Base-by-base conservation (phyloP, 192 early-diverging fungal species). In the Phlyctochytrium arcticum region DNA sequence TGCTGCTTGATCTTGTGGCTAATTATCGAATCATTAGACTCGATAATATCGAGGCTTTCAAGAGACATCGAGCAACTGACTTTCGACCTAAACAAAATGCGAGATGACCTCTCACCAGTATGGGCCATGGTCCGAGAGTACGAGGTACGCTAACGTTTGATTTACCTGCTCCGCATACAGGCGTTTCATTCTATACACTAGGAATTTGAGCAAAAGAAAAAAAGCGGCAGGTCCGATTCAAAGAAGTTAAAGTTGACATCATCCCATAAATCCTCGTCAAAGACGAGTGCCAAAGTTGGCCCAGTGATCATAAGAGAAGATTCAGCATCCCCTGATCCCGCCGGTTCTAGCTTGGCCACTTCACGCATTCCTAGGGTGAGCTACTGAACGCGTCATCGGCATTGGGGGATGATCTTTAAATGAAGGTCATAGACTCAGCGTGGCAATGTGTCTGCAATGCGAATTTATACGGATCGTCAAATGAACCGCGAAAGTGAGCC, bases 391-490 rank as follows among this genome's bases (percentile, higher is more conserved):
- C n/a, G n/a, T n/a, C n/a, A n/a, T n/a, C n/a, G n/a, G n/a, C n/a
- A n/a, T n/a, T n/a, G n/a, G n/a, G n/a, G n/a, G n/a, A n/a, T n/a
- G n/a, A n/a, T n/a, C n/a, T n/a, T n/a, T n/a, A n/a, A n/a, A n/a
- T n/a, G n/a, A n/a, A n/a, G n/a, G n/a, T n/a, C n/a, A n/a, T n/a
- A n/a, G n/a, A n/a, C n/a, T 51, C 12, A 51, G 17, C 17, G 23
- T 51, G 44, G 37, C 27, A 77, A 60, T 65, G 80, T 70, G 33
- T 84, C 88, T 24, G 82, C 87, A 7, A 93, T 95, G 68, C 85
- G 91, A 49, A 89, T 97, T 8, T 93, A 92, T 63, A 89, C 90
- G 31, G 90, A 93, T 63, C 86, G 87, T 7, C 75, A 79, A 5
- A 57, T 86, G 12, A 82, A 82, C 60, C 73, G 82, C 9, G 77